These are phyloP conservation scores for Spiraea crenata DNA, from an alignment of 331 rosid species.

Conservation along the genomic window DNA sequence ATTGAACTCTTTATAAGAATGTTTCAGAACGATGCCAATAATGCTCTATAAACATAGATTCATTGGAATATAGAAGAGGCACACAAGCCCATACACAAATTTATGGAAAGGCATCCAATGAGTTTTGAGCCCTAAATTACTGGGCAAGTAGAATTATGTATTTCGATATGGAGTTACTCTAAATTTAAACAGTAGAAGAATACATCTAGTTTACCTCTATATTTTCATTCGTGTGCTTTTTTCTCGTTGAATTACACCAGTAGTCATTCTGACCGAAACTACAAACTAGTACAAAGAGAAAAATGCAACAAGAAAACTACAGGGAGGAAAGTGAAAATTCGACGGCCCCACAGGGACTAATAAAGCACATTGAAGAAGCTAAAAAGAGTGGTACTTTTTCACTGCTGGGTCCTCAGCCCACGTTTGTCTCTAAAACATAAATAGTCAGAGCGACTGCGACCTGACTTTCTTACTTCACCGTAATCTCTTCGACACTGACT, in stretches of 20 bases:
- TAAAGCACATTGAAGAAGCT: neutral
- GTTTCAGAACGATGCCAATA: no score
- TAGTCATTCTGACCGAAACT: no score
- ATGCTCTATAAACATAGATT: no score
- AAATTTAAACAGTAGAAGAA: no score
- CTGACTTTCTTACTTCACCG: conserved; percentile 1
- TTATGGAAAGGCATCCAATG: conserved; percentile 4
- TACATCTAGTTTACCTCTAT: no score
- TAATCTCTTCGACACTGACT: neutral
- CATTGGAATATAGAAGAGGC: neutral
- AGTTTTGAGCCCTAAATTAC: neutral
- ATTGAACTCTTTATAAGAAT: no score
- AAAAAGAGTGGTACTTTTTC: neutral
- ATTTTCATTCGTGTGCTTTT: no score
- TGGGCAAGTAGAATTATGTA: neutral
- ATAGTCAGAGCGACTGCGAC: neutral
- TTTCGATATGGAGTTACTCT: neutral
- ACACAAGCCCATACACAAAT: conserved; percentile 1
- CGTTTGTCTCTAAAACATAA: neutral
- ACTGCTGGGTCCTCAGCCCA: neutral
- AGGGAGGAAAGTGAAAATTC: no score
- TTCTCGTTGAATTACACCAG: no score
- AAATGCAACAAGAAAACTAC: no score
- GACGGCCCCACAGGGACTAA: no score
- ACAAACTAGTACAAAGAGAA: no score